Base-by-base conservation (phyloP, 2,329 filamentous ascomycete species). In the Nigrospora oryzae region DNA sequence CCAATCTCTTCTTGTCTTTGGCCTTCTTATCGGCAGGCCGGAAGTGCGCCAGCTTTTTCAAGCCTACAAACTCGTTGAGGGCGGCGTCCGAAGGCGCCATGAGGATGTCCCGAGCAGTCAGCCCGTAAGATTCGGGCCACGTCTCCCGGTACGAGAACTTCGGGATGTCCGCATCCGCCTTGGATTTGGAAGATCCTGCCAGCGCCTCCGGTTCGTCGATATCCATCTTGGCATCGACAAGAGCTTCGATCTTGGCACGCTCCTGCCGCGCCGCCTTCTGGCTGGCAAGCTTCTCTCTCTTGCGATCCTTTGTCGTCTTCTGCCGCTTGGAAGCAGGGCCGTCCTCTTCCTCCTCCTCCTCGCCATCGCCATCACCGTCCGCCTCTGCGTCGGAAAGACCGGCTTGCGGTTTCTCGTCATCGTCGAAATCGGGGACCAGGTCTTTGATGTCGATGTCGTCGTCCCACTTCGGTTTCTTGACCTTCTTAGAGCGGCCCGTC, bases 371-470 rank as follows among this genome's bases (percentile, higher is more conserved):
- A 0, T 60, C 64, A 46, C 60, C 4, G 1, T 61, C 64, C 13
- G 68, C 68, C n/a, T 72, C 64, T 8, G 63, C 69, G 50, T 83
- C 77, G 5, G 79, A 78, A 2, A 84, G 66, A 1, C 68, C 67
- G 47, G 85, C 65, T 1, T 69, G 67, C 16, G 79, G 76, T 41
- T 72, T 67, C 14, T 74, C 68, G 7, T 79, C 78, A 23, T 88
- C 86, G 16, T 87, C 80, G 59, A 94, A 95, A 49, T 95, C 88
- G 2, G 89, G 89, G 28, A 95, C 70, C 42, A 96, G 75, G 62
- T 95, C 91, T 49, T 86, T 89, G 68, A 98, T 97, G 60, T 97
- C 90, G 56, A 98, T 96, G 61, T 98, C 93, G 58, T 97, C 89
- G 56, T 96, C 88, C 85, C 91, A 98, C 50, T 81, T 86, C 11